Conservation (phyloP, 2,329 filamentous ascomycete genomes). For the Drechmeria coniospora region DNA sequence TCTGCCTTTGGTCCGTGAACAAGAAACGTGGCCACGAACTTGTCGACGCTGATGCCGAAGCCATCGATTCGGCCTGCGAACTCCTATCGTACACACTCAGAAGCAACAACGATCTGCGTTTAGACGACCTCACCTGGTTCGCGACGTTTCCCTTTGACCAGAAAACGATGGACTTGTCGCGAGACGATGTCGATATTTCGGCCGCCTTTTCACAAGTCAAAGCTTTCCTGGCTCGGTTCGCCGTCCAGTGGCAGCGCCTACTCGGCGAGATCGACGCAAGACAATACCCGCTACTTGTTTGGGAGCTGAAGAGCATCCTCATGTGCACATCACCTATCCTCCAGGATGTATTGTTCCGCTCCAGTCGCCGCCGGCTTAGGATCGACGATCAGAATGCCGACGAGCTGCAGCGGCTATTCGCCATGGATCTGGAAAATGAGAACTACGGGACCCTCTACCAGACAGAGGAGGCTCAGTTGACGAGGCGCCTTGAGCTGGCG, state of each 20-base stretch:
- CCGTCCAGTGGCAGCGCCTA: constrained; percentile 8
- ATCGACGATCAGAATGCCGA: constrained; percentile 7
- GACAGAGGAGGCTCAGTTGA: too few relatives aligned
- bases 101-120: constrained; percentile 11
- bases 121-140: too few relatives aligned
- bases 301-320: constrained; percentile 10
- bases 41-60: constrained; percentile 4
- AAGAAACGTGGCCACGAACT: constrained; percentile 17
- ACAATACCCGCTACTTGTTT: constrained; percentile 13
- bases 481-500: too few relatives aligned
- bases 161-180: too few relatives aligned
- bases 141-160: too few relatives aligned
- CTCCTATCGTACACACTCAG: constrained; percentile 8
- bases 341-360: constrained; percentile 13
- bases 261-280: constrained; percentile 6
- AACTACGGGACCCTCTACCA: too few relatives aligned
- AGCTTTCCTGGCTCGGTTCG: constrained; percentile 11
- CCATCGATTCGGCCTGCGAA: constrained; percentile 10
- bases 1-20: constrained; percentile 37
- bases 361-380: constrained; percentile 13
- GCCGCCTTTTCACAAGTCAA: constrained; percentile 3
- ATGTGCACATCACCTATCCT: constrained; percentile 12
- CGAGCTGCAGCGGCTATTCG: constrained; percentile 10
- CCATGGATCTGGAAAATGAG: constrained; percentile 11
- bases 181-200: too few relatives aligned